These are phyloP conservation scores for Debaryomyces nepalensis DNA, from an alignment of 1,139 yeast genomes.

Conservation along the genomic window DNA sequence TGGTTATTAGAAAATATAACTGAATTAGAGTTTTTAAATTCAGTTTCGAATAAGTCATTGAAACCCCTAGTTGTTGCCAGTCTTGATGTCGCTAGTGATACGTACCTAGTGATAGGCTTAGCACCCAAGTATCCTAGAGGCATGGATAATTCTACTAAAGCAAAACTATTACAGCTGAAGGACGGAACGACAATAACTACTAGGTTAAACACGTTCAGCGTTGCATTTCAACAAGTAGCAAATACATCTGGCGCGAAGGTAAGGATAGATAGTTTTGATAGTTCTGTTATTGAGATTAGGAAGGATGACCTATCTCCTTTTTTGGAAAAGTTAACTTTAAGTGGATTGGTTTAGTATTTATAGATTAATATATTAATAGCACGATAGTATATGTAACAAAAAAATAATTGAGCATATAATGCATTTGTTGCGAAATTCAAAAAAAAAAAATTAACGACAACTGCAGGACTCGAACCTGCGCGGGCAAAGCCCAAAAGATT, in stretches of 20 bases:
- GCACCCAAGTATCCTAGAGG: slow-evolving; percentile 83
- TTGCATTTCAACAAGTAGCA: slow-evolving; percentile 89
- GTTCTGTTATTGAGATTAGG: slow-evolving; percentile 87
- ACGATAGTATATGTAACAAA: neutral
- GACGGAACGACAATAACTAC: slow-evolving; percentile 35
- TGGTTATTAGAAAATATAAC: slow-evolving; percentile 93
- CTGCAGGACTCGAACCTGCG: slow-evolving; percentile 66
- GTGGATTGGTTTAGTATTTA: slow-evolving; percentile 38
- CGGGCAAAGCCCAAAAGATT: slow-evolving; percentile 64
- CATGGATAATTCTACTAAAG: slow-evolving; percentile 48
- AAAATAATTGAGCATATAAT: no score
- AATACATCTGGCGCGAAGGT: slow-evolving; percentile 83
- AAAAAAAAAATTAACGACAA: slow-evolving; percentile 45
- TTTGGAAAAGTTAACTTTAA: slow-evolving; percentile 68
- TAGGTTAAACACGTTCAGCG: slow-evolving; percentile 77
- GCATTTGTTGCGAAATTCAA: neutral
- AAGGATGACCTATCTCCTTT: slow-evolving; percentile 89
- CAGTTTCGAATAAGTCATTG: slow-evolving; percentile 48
- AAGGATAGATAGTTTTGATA: slow-evolving; percentile 91
- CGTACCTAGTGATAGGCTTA: slow-evolving; percentile 87
- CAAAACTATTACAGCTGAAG: slow-evolving; percentile 34
- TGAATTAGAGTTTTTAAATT: slow-evolving; percentile 61
- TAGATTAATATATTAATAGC: slow-evolving; percentile 8
- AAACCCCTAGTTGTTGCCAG: slow-evolving; percentile 90
- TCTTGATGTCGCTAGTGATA: slow-evolving; percentile 71